Evolutionary conservation across 495 filamentous ascomycete genomes (phyloP), one percentile per base, ranked within the genome.

Genomic region (Hypomontagnella monticulosa): DNA sequence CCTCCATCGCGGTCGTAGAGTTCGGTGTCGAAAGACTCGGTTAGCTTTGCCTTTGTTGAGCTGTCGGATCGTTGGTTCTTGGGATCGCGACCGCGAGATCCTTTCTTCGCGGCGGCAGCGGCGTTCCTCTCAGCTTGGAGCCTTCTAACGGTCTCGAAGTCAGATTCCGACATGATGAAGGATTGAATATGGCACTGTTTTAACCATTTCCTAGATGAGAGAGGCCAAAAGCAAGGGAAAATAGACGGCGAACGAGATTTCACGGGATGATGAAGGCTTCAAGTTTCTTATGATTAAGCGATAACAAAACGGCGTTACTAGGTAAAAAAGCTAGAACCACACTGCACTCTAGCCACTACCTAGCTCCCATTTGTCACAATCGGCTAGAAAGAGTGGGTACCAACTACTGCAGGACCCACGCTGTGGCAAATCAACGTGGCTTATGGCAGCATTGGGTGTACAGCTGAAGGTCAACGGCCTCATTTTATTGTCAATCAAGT

Each of bases 51-150:
- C 88, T 98, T 98, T 75, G 91, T 94, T 64, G 92, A 93, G 73
- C 81, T 83, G 84, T 96, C 91, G 84, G 87, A 89, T 78, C 94
- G 92, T 81, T 97, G 93, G 82, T 79, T 89, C 74, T 90, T 87
- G 62, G 89, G 84, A 81, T 96, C 92, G 78, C 94, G 93, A 76
- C 88, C 88, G 81, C 88, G 91, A 69, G 90, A 92, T 81, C 91
- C 90, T 82, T 95, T 94, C 79, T 91, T 93, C 69, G 85, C 83
- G 75, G 88, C 86, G 68, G 91, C 86, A 74, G 86, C 83, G 72
- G 91, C 90, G 82, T 97, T 97, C 74, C 94, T 93, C 89, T 97
- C 93, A 73, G 88, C 87, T 78, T 97, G 92, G 65, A 93, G 88
- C 82, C 85, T 88, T 77, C 86, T 86, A 72, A 96, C 87, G 72